Conservation (phyloP, 1,139 yeast genomes). For the Debaryomycetaceae sp. region DNA sequence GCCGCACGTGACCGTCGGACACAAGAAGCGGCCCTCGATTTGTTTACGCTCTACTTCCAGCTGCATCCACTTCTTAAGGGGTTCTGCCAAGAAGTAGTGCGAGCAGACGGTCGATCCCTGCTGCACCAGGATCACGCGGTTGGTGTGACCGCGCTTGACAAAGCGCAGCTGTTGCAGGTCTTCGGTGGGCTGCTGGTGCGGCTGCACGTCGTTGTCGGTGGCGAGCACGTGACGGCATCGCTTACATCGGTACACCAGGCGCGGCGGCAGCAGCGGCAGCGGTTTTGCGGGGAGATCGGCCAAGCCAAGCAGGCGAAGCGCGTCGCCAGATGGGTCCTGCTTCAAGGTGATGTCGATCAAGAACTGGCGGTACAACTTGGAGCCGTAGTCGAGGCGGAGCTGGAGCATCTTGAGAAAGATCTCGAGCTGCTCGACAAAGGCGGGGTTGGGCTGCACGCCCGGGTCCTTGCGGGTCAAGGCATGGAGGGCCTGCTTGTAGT, state of each 20-base stretch:
- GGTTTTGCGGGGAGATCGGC: conserved; percentile 12
- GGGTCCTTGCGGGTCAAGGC: conserved; percentile 63
- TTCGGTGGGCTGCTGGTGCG: conserved; percentile 57
- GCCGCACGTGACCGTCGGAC: conserved; percentile 66
- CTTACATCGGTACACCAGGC: conserved; percentile 51
- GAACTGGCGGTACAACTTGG: conserved; percentile 24
- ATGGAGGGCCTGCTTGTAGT: conserved; percentile 58
- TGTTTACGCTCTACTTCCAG: conserved; percentile 63
- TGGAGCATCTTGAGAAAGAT: conserved; percentile 43
- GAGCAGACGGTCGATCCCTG: conserved; percentile 64
- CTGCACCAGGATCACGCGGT: conserved; percentile 53
- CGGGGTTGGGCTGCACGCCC: conserved; percentile 66
- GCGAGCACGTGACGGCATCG: conserved; percentile 64
- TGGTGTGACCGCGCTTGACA: conserved; percentile 55
- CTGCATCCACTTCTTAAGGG: conserved; percentile 84
- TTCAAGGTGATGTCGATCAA: conserved; percentile 21
- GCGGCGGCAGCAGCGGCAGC: conserved; percentile 3
- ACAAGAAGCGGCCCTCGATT: conserved; percentile 78
- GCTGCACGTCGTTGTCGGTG: conserved; percentile 43
- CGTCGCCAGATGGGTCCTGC: conserved; percentile 26
- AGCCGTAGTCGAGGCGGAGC: conserved; percentile 20
- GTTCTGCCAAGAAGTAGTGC: conserved; percentile 78
- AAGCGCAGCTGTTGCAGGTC: conserved; percentile 61
- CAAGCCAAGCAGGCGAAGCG: conserved; percentile 15
- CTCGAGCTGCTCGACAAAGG: conserved; percentile 69